A percentile compares a stretch with the other conserved stretches of the same genome.
phyloP scores from a whole-genome alignment of 2,329 filamentous ascomycete genomes.

The Botryosphaeria dothidea region DNA sequence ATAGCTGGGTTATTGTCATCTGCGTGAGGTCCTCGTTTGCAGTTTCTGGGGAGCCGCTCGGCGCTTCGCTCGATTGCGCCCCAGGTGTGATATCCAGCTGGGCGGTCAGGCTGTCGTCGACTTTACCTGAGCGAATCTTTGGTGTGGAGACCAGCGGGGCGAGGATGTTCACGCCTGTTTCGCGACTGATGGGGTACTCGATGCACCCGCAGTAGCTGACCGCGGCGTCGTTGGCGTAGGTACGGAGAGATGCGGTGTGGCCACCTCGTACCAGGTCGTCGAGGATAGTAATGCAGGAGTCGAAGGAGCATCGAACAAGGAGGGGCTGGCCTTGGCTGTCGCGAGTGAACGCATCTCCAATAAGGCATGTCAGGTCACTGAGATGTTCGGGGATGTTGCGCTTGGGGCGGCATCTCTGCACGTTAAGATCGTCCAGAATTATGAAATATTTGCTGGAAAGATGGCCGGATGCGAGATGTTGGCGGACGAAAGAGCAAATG shows the following conservation, averaged over 20 bases:
- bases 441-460: not conserved
- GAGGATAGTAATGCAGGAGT: not conserved
- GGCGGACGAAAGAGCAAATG: not conserved
- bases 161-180: not conserved
- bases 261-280: not conserved
- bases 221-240: not conserved
- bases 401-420: not conserved
- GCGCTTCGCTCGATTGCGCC: too few relatives aligned
- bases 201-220: not conserved
- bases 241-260: not conserved
- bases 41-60: too few relatives aligned
- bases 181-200: not conserved
- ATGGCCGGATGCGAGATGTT: not conserved
- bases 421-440: not conserved
- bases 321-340: not conserved
- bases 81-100: too few relatives aligned
- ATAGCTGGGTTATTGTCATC: too few relatives aligned
- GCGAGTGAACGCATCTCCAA: not conserved
- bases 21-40: not conserved
- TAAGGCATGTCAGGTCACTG: not conserved
- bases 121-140: too few relatives aligned
- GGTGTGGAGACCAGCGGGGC: not conserved
- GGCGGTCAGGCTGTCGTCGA: too few relatives aligned
- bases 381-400: not conserved
- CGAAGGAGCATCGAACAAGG: not conserved